Evolutionary conservation across 768 basidiomycete genomes (phyloP).

Genomic region (Neoboletus brunneissimus): DNA sequence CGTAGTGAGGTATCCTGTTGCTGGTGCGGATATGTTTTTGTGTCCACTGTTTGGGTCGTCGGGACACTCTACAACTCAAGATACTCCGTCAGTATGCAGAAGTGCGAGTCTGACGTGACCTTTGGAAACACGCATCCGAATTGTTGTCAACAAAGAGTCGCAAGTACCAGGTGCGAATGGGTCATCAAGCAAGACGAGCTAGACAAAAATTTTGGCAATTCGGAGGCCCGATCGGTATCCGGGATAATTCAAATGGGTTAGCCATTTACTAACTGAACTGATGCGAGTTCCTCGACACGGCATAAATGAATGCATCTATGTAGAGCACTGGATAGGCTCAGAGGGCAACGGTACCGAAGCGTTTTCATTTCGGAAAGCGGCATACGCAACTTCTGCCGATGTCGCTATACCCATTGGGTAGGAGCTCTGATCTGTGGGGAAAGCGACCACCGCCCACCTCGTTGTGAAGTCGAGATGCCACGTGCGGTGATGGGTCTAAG

Average conservation of each 20-base stretch:
- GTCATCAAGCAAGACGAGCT: not conserved
- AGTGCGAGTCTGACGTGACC: not conserved
- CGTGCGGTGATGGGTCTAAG: not conserved
- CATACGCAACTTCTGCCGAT: slow-evolving; percentile 2
- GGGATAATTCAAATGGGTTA: not conserved
- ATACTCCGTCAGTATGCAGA: not conserved
- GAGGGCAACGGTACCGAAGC: not conserved
- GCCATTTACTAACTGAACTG: not conserved
- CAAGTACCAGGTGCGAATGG: not conserved
- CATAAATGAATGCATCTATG: not conserved
- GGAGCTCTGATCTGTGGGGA: not conserved
- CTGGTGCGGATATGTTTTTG: not conserved
- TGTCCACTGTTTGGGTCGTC: not conserved
- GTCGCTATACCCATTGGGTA: not conserved
- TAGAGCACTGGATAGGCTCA: not conserved
- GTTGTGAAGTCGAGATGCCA: not conserved
- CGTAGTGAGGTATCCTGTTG: not conserved
- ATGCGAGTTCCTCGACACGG: not conserved
- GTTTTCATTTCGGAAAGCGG: slow-evolving; percentile 18
- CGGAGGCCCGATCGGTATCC: not conserved
- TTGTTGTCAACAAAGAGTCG: not conserved
- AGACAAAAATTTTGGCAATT: not conserved
- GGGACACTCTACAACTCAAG: not conserved
- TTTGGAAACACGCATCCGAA: not conserved
- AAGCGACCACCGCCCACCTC: not conserved